phyloP scores from a whole-genome alignment of 2,329 filamentous ascomycete genomes.

The Clonostachys solani region DNA sequence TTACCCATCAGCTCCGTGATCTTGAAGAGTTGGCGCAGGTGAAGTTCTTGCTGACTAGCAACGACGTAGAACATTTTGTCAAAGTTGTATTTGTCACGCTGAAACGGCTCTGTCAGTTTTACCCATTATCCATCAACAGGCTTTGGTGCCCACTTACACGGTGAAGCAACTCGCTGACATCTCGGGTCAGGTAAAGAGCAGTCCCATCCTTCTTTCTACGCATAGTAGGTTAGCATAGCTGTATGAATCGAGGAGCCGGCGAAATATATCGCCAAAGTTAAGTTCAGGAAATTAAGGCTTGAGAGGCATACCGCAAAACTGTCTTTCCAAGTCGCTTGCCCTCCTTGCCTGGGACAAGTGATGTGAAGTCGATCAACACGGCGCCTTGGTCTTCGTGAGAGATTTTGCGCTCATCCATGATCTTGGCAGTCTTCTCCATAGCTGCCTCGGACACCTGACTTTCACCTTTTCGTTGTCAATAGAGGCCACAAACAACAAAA shows the following conservation, averaged over 20 bases:
- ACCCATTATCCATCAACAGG: not conserved
- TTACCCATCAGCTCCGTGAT: slow-evolving; percentile 69
- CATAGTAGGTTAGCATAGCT: not conserved
- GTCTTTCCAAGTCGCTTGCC: slow-evolving; percentile 68
- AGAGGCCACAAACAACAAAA: no score
- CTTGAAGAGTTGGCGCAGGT: slow-evolving; percentile 73
- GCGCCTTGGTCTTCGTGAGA: slow-evolving; percentile 69
- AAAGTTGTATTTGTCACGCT: slow-evolving; percentile 53
- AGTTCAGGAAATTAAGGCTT: not conserved
- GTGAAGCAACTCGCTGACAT: slow-evolving; percentile 70
- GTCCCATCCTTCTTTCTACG: slow-evolving; percentile 64
- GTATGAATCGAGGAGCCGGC: not conserved
- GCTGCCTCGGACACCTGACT: slow-evolving; percentile 64
- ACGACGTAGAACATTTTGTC: slow-evolving; percentile 82
- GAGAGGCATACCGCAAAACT: slow-evolving; percentile 48
- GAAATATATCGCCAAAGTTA: not conserved
- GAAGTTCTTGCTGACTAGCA: slow-evolving; percentile 66
- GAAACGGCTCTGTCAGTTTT: slow-evolving; percentile 1
- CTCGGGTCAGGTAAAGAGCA: slow-evolving; percentile 72
- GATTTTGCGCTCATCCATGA: slow-evolving; percentile 60
- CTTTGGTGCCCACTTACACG: slow-evolving; percentile 26
- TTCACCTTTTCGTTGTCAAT: slow-evolving; percentile 48
- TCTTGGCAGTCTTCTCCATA: slow-evolving; percentile 60
- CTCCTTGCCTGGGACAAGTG: slow-evolving; percentile 60
- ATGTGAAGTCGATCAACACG: slow-evolving; percentile 67